Evolutionary conservation across 176 grass and related monocot species (phyloP).

Genomic region (Juncus effusus): DNA sequence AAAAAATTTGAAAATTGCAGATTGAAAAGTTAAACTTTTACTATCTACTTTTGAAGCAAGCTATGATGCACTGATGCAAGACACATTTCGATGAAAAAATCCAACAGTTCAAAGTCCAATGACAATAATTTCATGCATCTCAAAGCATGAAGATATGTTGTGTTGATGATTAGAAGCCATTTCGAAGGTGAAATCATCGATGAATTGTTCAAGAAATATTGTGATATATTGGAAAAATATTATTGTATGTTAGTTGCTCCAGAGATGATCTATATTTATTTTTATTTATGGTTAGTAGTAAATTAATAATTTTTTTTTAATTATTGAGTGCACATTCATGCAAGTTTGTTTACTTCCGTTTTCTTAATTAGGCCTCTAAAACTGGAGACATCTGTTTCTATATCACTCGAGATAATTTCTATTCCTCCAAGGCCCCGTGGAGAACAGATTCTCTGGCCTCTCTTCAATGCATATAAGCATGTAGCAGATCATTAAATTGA

Average conservation of each 20-base stretch:
- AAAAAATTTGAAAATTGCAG: background rate
- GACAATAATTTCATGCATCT: background rate
- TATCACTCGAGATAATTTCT: too few relatives aligned
- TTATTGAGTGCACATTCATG: too few relatives aligned
- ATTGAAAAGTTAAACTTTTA: background rate
- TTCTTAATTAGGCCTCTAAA: too few relatives aligned
- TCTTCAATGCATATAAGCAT: too few relatives aligned
- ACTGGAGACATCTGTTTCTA: too few relatives aligned
- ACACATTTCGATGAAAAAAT: background rate
- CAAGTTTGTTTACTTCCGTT: too few relatives aligned
- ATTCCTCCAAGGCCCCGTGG: too few relatives aligned
- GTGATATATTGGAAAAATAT: slow-evolving; percentile 8
- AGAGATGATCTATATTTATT: slow-evolving; percentile 23
- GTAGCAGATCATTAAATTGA: too few relatives aligned
- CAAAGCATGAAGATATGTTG: background rate
- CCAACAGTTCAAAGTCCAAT: background rate
- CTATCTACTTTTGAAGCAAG: slow-evolving; percentile 27
- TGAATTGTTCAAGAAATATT: slow-evolving; percentile 40
- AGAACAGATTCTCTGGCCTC: too few relatives aligned
- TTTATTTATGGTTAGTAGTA: too few relatives aligned
- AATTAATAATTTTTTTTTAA: too few relatives aligned
- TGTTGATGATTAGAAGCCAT: slow-evolving; percentile 35
- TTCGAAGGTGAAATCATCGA: slow-evolving; percentile 42
- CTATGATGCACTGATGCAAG: slow-evolving; percentile 1
- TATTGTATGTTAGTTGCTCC: too few relatives aligned